Base-by-base conservation (phyloP, 169 alveolate genomes). In the Eimeria acervulina region DNA sequence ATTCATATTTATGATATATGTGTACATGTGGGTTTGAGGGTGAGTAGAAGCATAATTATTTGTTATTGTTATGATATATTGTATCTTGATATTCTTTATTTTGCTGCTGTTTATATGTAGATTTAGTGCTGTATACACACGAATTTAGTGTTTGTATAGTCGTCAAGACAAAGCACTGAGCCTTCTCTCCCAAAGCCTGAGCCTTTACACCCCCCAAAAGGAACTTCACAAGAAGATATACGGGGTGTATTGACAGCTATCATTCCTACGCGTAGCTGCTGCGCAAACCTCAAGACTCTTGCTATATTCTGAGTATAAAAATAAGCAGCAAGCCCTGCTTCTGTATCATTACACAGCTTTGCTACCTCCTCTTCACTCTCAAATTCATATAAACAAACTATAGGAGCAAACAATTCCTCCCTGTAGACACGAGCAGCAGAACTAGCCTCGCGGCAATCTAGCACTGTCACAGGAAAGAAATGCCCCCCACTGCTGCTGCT, bases 131-230 rank as follows among this genome's bases (percentile, higher is more conserved):
- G n/a, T n/a, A n/a, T n/a, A n/a, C n/a, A n/a, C 5, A 95, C 88
- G 28, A 81, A 52, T 90, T 95, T 95, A 23, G 90, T 36, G 42
- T 80, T 40, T 12, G 90, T 72, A 85, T 91, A 95, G 12, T 95
- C 97, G 28, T 63, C 95, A 28, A 95, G 81, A 33, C 94, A 95
- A 31, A 74, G 44, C 3, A 44, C 63, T 26, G 97, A 90, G 15
- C 97, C 97, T 68, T 95, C 97, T 31, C 97, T 47, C 6, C 97
- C 97, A 10, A 91, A 33, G 2, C 97, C 97, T 6, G 97, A 95
- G 42, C 47, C 81, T 38, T 95, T 95, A 68, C 83, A 23, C 5
- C 97, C 97, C 59, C 96, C 96, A 44, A 94, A 94, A 51, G 96
- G 96, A 23, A 90, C 90, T 36, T 94, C 96, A 17, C 87, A 90